Conservation (phyloP, 2,329 filamentous ascomycete genomes). For the Ophiocordyceps camponoti-saundersi region DNA sequence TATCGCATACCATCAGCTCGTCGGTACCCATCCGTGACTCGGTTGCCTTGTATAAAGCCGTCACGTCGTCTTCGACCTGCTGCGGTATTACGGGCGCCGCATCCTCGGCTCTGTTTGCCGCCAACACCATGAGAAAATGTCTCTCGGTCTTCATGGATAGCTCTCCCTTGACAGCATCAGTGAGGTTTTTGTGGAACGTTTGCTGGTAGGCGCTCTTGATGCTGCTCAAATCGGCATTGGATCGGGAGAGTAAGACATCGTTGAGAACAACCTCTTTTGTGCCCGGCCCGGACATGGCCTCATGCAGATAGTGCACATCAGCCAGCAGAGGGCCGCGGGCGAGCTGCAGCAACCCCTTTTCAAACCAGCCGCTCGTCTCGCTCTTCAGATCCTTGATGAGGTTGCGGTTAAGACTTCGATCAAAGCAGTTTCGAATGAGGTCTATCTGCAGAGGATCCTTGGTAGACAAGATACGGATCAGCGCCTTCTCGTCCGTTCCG, state of each 20-base stretch:
- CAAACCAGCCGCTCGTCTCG: conserved; percentile 62
- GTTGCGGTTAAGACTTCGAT: conserved; percentile 45
- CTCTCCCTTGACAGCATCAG: conserved; percentile 58
- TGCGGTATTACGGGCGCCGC: conserved; percentile 54
- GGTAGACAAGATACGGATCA: conserved; percentile 53
- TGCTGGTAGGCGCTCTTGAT: conserved; percentile 68
- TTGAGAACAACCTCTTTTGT: conserved; percentile 80
- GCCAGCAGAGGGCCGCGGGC: conserved; percentile 62
- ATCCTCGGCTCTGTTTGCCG: conserved; percentile 62
- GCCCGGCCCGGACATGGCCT: conserved; percentile 61
- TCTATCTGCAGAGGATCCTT: conserved; percentile 68
- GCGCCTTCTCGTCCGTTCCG: conserved; percentile 66
- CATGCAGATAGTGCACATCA: conserved; percentile 54
- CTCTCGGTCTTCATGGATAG: conserved; percentile 73
- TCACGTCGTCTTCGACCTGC: conserved; percentile 58
- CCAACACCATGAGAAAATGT: conserved; percentile 70
- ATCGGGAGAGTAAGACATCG: conserved; percentile 66
- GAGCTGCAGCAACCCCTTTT: conserved; percentile 57
- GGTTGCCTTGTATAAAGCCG: conserved; percentile 60
- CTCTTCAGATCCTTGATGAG: conserved; percentile 60
- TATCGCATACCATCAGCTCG: conserved; percentile 59
- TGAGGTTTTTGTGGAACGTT: conserved; percentile 48
- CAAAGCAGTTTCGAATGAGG: conserved; percentile 49
- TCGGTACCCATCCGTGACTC: conserved; percentile 59
- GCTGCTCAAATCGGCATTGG: conserved; percentile 72